Evolutionary conservation across 2,329 filamentous ascomycete species (phyloP).

Genomic region (Colletotrichum neosansevieriae): DNA sequence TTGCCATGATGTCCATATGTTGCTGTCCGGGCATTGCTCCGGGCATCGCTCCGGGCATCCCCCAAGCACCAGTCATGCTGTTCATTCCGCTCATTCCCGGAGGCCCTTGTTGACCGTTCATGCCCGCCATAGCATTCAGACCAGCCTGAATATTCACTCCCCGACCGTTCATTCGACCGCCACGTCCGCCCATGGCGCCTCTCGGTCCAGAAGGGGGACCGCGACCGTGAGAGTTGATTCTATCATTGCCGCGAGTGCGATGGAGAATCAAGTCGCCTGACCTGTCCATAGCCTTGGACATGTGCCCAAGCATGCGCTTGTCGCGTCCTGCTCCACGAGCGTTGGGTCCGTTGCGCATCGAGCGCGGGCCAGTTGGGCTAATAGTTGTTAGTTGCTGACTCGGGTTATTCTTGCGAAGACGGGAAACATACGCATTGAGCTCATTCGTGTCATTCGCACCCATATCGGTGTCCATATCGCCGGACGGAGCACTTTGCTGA

Average conservation of each 20-base stretch:
- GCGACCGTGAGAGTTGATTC: conserved; percentile 83
- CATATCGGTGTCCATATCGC: conserved; percentile 79
- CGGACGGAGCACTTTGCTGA: conserved; percentile 51
- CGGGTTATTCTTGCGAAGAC: conserved; percentile 13
- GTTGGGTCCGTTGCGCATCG: conserved; percentile 82
- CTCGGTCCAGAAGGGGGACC: conserved; percentile 79
- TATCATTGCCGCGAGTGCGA: conserved; percentile 80
- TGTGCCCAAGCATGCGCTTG: conserved; percentile 87
- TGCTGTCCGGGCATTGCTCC: conserved; percentile 54
- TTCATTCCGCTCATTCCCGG: conserved; percentile 54
- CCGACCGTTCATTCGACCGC: conserved; percentile 65
- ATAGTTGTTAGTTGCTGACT: conserved; percentile 54
- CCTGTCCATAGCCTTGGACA: conserved; percentile 86
- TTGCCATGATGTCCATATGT: conserved; percentile 74
- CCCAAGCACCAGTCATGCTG: conserved; percentile 57
- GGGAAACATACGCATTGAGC: conserved; percentile 68
- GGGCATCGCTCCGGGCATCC: conserved; percentile 44
- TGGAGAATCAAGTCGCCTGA: conserved; percentile 81
- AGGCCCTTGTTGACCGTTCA: conserved; percentile 48
- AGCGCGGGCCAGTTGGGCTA: conserved; percentile 94
- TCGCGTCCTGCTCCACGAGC: conserved; percentile 72
- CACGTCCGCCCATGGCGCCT: conserved; percentile 61
- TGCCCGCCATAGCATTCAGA: conserved; percentile 56
- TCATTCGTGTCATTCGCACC: conserved; percentile 65
- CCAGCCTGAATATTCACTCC: conserved; percentile 63